These are phyloP conservation scores for Thalassiosira livingstoniorum DNA, from an alignment of 352 stramenopile species.

Conservation along the genomic window DNA sequence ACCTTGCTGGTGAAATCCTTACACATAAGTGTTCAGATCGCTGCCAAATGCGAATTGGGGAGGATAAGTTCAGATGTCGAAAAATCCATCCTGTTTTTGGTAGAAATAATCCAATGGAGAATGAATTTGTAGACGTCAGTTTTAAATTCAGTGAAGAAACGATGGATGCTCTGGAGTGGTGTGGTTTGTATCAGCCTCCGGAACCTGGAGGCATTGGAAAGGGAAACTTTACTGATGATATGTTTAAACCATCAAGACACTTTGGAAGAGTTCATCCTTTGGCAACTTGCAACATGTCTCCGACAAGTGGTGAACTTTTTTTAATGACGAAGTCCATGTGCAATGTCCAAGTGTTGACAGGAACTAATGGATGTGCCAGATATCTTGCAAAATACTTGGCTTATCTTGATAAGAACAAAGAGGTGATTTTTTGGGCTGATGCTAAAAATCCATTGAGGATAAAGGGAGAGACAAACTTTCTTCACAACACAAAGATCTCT, in stretches of 20 bases:
- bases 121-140: constrained; percentile 22
- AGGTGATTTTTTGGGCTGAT: constrained; percentile 33
- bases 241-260: constrained; percentile 10
- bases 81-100: constrained; percentile 15
- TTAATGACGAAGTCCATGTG: not conserved
- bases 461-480: constrained; percentile 21
- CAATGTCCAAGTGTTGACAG: not conserved
- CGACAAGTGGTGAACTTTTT: not conserved
- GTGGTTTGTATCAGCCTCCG: constrained; percentile 14
- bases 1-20: not conserved
- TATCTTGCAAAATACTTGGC: constrained; percentile 23
- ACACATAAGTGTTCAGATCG: not conserved
- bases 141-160: constrained; percentile 32
- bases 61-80: constrained; percentile 2
- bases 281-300: not conserved
- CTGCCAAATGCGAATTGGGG: not conserved
- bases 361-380: constrained; percentile 10
- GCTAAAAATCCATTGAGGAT: constrained; percentile 14
- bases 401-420: constrained; percentile 38
- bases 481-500: constrained; percentile 49
- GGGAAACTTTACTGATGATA: constrained; percentile 24
- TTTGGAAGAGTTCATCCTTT: not conserved
- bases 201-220: constrained; percentile 11
- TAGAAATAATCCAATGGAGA: constrained; percentile 10
- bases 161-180: constrained; percentile 7